Base-by-base conservation (phyloP, 2,329 filamentous ascomycete genomes). In the Alternaria ventricosa region DNA sequence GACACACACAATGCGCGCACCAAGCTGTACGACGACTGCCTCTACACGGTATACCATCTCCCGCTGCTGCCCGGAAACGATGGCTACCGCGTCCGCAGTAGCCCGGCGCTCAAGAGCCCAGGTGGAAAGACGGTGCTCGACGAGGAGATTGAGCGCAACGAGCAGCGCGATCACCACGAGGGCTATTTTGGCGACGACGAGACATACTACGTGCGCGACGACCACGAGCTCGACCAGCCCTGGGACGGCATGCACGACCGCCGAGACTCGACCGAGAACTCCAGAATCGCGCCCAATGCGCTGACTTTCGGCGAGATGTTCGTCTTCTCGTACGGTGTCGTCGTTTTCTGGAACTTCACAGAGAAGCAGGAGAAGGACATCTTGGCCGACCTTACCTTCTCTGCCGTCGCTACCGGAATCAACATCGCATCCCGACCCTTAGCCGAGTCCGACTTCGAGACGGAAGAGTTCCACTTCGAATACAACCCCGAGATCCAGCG, bases 321-420 rank as follows among this genome's bases (percentile, higher is more conserved):
- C 77, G 91, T 99, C 72, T 98, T 96, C 80, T 95, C 92, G 15
- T 99, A 99, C 76, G 96, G 96, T 20, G 95, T 99, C 1, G 95
- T 96, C 0, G 96, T 99, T 6, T 97, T 99, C 78, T 99, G 96
- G 96, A 99, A 99, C 79, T 97, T 99, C 73, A 95, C 93, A 11
- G 94, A 97, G 79, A 88, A 91, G 68, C 96, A 99, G 78, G 96
- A 99, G 79, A 97, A 97, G 80, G 94, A 97, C 73, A 93, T 98
- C 50, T 87, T 99, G 22, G 96, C 96, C 43, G 96, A 99, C 79
- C 84, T 99, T 57, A 96, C 94, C 1, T 98, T 99, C 81, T 92
- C 92, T 11, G 88, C 90, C 69, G 89, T 87, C 57, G 88, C 90
- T 62, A 87, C 86, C 18, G 85, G 87, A 53, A 77, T 87, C 20